These are phyloP conservation scores for Pythium monospermum DNA, from an alignment of 352 stramenopile genomes.

Conservation along the genomic window DNA sequence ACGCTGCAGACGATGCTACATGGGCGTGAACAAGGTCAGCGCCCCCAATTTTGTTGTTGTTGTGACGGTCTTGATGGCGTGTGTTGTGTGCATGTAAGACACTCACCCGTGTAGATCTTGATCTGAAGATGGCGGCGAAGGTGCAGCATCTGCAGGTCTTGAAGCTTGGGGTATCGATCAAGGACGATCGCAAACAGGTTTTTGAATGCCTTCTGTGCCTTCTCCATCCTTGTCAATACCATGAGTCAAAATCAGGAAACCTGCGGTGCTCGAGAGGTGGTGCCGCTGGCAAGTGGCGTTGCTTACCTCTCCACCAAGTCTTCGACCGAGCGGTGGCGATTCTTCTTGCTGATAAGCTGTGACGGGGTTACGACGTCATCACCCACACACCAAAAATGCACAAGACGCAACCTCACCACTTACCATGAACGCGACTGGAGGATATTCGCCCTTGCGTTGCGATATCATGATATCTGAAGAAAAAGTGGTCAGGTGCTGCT, in stretches of 20 bases:
- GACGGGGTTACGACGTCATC: no score
- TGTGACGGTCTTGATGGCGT: no score
- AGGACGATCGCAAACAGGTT: slow-evolving; percentile 50
- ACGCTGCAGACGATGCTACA: slow-evolving; percentile 28
- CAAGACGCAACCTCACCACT: no score
- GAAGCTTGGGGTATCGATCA: slow-evolving; percentile 34
- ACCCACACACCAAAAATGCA: no score
- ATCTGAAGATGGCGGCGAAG: slow-evolving; percentile 32
- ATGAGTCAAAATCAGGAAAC: neutral
- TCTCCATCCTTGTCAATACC: slow-evolving; percentile 29
- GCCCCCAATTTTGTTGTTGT: neutral
- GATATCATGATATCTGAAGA: slow-evolving; percentile 69
- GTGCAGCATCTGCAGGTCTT: slow-evolving; percentile 42
- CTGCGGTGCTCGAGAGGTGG: no score
- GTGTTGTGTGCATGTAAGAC: no score
- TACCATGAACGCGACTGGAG: slow-evolving; percentile 68
- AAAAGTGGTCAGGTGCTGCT: neutral
- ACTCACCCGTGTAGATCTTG: slow-evolving; percentile 43
- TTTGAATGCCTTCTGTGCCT: slow-evolving; percentile 57
- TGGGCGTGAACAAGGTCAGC: neutral
- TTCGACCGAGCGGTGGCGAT: slow-evolving; percentile 26
- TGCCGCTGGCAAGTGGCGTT: no score
- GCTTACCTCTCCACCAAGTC: slow-evolving; percentile 44
- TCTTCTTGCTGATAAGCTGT: slow-evolving; percentile 41
- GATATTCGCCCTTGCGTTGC: slow-evolving; percentile 60